Conservation (phyloP, 257 asterid species). For the Fraxinus americana region DNA sequence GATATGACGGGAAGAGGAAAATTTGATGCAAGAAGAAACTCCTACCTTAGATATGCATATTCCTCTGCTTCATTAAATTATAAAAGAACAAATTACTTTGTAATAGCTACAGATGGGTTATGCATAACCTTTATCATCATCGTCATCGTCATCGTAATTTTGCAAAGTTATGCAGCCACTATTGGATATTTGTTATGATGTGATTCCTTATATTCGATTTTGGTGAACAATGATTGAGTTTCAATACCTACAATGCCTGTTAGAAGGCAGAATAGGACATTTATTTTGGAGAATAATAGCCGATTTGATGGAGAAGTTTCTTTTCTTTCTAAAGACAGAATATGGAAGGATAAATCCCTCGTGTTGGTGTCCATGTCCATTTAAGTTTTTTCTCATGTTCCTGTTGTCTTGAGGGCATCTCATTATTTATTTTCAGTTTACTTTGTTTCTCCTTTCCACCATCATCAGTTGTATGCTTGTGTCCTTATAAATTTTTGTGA, state of each 20-base stretch:
- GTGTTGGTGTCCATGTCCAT: background rate
- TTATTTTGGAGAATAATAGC: background rate
- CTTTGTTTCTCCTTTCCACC: conserved; percentile 3
- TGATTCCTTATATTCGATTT: background rate
- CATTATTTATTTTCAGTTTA: background rate
- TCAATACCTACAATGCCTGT: background rate
- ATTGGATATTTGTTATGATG: background rate
- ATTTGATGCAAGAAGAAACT: background rate
- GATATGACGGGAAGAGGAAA: too few species aligned
- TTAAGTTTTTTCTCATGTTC: too few species aligned
- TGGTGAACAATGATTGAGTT: background rate
- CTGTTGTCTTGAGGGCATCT: background rate
- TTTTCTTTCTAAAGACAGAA: background rate
- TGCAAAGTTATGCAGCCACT: background rate
- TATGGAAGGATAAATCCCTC: background rate
- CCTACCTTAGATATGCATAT: background rate
- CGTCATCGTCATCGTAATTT: too few species aligned
- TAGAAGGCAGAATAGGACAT: background rate
- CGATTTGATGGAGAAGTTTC: background rate
- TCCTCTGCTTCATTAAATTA: background rate
- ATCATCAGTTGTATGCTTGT: conserved; percentile 7
- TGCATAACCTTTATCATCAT: background rate
- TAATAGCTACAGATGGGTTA: background rate
- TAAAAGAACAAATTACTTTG: background rate
- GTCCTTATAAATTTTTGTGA: conserved; percentile 8